These are phyloP conservation scores for Clarireedia hainanense DNA, from an alignment of 2,329 filamentous ascomycete species.

Conservation along the genomic window DNA sequence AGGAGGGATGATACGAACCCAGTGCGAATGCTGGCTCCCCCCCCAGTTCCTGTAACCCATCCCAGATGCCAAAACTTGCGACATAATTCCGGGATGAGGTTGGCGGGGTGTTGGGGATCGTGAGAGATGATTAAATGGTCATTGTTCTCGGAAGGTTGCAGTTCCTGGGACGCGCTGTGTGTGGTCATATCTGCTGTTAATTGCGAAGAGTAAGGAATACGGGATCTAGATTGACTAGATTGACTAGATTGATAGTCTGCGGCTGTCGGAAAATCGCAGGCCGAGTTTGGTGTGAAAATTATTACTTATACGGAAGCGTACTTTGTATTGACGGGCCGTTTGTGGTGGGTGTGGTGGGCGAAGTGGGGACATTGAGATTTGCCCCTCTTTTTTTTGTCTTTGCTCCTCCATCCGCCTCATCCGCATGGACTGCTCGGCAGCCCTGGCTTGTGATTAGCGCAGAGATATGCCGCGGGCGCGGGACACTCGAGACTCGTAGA, in stretches of 20 bases:
- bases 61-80: slow-evolving; percentile 92
- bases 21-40: slow-evolving; percentile 68
- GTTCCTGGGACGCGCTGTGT: slow-evolving; percentile 7
- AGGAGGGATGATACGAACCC: slow-evolving; percentile 36
- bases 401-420: not conserved
- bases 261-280: no score
- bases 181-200: slow-evolving; percentile 3
- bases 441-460: not conserved
- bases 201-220: not conserved
- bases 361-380: not conserved
- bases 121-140: slow-evolving; percentile 52
- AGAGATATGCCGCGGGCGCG: no score
- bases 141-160: slow-evolving; percentile 28
- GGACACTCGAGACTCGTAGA: no score
- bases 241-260: no score
- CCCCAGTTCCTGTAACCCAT: slow-evolving; percentile 86
- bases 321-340: no score
- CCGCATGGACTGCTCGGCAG: slow-evolving; percentile 2
- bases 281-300: not conserved
- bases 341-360: not conserved
- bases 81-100: slow-evolving; percentile 88
- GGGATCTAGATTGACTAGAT: no score
- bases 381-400: not conserved
- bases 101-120: slow-evolving; percentile 83
- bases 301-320: not conserved